Evolutionary conservation across 2,329 filamentous ascomycete species (phyloP).

Genomic region (Nigrospora osmanthi): DNA sequence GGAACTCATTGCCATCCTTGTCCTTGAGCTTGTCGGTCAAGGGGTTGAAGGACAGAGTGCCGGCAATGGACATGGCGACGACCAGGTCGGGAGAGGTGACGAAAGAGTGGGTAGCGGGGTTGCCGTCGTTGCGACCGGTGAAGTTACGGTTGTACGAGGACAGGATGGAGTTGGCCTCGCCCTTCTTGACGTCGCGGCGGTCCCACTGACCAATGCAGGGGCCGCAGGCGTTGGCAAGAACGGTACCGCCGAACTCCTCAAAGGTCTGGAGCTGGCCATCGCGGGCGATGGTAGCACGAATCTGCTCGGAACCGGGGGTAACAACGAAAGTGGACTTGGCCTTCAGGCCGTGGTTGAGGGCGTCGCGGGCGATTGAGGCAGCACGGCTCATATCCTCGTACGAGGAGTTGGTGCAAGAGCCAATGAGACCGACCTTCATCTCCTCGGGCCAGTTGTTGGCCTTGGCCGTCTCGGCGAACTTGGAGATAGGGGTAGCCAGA

Average conservation of each 20-base stretch:
- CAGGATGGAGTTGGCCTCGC: conserved; percentile 90
- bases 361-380: conserved; percentile 85
- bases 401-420: conserved; percentile 91
- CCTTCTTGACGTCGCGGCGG: conserved; percentile 87
- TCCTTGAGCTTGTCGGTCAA: conserved; percentile 86
- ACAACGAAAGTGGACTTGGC: conserved; percentile 90
- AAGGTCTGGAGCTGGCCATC: conserved; percentile 91
- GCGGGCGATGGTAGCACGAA: conserved; percentile 83
- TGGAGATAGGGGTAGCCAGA: conserved; percentile 93
- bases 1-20: conserved; percentile 95
- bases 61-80: conserved; percentile 77
- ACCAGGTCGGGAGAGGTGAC: conserved; percentile 87
- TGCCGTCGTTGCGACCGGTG: conserved; percentile 93
- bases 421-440: conserved; percentile 93
- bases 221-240: conserved; percentile 91
- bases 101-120: conserved; percentile 90
- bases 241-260: conserved; percentile 90
- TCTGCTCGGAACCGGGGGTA: conserved; percentile 94
- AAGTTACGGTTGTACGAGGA: conserved; percentile 99
- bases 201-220: conserved; percentile 96
- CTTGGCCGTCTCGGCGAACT: conserved; percentile 92
- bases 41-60: conserved; percentile 88
- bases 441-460: conserved; percentile 94
- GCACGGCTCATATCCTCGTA: conserved; percentile 89
- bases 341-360: conserved; percentile 87